These are phyloP conservation scores for Achlya hypogyna DNA, from an alignment of 352 stramenopile species.

Conservation along the genomic window DNA sequence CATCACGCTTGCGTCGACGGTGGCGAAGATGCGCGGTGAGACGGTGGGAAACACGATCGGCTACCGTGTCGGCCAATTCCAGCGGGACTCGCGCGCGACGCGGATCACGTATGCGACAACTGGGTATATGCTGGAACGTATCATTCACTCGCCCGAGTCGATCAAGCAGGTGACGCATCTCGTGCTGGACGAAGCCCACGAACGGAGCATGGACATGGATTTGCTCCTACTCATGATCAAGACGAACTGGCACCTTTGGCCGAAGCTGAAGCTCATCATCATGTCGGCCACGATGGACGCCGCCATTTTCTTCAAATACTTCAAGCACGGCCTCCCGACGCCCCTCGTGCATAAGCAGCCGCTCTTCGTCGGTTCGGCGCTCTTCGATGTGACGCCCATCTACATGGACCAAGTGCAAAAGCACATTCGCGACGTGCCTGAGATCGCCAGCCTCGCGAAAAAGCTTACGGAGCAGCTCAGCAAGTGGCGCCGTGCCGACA, in stretches of 20 bases:
- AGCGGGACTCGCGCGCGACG: constrained; percentile 83
- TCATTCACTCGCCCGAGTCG: constrained; percentile 88
- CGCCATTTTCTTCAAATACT: constrained; percentile 85
- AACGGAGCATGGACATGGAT: constrained; percentile 93
- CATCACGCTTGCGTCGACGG: constrained; percentile 80
- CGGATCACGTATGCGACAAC: constrained; percentile 95
- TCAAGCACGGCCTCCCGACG: constrained; percentile 45
- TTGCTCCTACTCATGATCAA: constrained; percentile 90
- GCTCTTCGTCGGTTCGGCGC: constrained; percentile 74
- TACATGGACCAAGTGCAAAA: constrained; percentile 43
- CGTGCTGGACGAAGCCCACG: constrained; percentile 94
- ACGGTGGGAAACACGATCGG: constrained; percentile 55
- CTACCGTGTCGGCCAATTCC: constrained; percentile 84
- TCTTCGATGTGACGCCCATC: constrained; percentile 60
- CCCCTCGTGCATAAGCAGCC: constrained; percentile 45
- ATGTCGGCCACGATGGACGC: constrained; percentile 96
- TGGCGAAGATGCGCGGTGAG: constrained; percentile 88
- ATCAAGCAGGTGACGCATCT: constrained; percentile 89
- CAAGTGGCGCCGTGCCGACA: background rate
- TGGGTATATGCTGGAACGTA: constrained; percentile 92
- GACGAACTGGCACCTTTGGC: constrained; percentile 47
- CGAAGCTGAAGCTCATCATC: constrained; percentile 85
- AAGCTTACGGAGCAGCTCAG: background rate
- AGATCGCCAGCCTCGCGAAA: background rate
- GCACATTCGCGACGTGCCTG: background rate